A percentile compares a stretch with the other conserved stretches of the same genome.
phyloP scores from a whole-genome alignment of 2,329 filamentous ascomycete species.

The Aspergillus hortae region DNA sequence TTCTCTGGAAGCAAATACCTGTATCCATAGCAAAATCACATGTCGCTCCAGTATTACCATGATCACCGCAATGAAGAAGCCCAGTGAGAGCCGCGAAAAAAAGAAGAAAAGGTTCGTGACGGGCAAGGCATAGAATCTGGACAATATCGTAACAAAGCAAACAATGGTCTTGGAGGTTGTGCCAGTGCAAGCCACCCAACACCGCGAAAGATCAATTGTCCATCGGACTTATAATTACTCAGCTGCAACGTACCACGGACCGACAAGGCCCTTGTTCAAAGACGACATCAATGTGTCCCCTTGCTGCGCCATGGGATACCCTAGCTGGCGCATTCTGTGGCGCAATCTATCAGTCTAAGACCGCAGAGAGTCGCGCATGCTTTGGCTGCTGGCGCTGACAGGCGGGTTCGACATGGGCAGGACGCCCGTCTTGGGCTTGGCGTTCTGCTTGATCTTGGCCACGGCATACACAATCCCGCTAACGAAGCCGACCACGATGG shows the following conservation, averaged over 20 bases:
- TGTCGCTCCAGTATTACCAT: constrained; percentile 18
- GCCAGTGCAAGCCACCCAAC: constrained; percentile 5
- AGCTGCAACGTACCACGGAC: constrained; percentile 27
- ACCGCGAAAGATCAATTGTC: constrained; percentile 18
- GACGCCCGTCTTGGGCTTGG: constrained; percentile 61
- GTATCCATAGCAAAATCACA: not conserved
- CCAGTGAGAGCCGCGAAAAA: not conserved
- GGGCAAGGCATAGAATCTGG: not conserved
- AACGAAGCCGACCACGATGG: constrained; percentile 86
- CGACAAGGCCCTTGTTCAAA: constrained; percentile 1
- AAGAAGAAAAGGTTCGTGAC: not conserved
- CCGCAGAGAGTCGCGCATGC: constrained; percentile 81
- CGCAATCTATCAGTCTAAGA: constrained; percentile 41
- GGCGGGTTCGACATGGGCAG: constrained; percentile 66
- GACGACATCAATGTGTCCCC: no score
- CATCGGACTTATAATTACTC: constrained; percentile 9
- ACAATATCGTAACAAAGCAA: not conserved
- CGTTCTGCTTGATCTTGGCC: constrained; percentile 77
- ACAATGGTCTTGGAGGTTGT: not conserved
- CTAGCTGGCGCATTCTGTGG: not conserved
- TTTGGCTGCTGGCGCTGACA: constrained; percentile 88
- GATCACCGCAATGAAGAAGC: constrained; percentile 17
- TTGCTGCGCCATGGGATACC: not conserved
- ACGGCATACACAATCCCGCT: constrained; percentile 88
- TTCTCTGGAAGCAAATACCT: not conserved